These are phyloP conservation scores for Phytophthora meadii DNA, from an alignment of 352 stramenopile species.

Conservation along the genomic window DNA sequence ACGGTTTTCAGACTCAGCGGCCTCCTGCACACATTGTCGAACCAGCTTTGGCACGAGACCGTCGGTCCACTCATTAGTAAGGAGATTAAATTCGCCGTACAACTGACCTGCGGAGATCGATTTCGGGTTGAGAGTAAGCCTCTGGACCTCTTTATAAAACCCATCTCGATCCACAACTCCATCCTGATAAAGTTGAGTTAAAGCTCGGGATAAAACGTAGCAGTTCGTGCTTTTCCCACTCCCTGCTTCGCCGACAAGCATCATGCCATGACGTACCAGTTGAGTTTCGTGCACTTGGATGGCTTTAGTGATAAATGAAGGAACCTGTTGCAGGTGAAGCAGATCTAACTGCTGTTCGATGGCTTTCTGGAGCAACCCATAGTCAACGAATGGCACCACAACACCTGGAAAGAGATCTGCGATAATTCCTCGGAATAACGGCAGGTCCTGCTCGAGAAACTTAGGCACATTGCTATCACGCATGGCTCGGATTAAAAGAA, in stretches of 20 bases:
- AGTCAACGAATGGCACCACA: conserved; percentile 94
- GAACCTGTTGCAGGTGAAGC: conserved; percentile 83
- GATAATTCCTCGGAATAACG: conserved; percentile 95
- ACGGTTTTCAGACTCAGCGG: conserved; percentile 78
- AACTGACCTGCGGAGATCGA: conserved; percentile 96
- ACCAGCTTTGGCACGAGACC: conserved; percentile 94
- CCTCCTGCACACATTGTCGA: conserved; percentile 84
- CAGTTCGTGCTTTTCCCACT: conserved; percentile 91
- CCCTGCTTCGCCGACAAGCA: conserved; percentile 93
- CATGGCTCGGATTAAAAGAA: conserved; percentile 96
- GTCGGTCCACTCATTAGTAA: conserved; percentile 96
- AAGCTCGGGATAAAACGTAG: conserved; percentile 73
- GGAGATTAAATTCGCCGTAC: conserved; percentile 94
- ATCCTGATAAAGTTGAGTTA: conserved; percentile 81
- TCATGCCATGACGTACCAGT: conserved; percentile 94
- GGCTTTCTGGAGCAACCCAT: conserved; percentile 90
- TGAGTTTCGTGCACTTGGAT: conserved; percentile 93
- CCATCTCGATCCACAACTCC: conserved; percentile 84
- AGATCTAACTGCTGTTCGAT: conserved; percentile 85
- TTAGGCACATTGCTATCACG: conserved; percentile 96
- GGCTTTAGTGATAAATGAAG: conserved; percentile 86
- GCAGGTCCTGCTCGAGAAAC: conserved; percentile 94
- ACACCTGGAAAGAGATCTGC: conserved; percentile 94
- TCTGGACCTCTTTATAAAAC: conserved; percentile 90
- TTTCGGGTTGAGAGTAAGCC: conserved; percentile 94